These are phyloP conservation scores for Neurospora sp. DNA, from an alignment of 495 filamentous ascomycete species.

Conservation along the genomic window DNA sequence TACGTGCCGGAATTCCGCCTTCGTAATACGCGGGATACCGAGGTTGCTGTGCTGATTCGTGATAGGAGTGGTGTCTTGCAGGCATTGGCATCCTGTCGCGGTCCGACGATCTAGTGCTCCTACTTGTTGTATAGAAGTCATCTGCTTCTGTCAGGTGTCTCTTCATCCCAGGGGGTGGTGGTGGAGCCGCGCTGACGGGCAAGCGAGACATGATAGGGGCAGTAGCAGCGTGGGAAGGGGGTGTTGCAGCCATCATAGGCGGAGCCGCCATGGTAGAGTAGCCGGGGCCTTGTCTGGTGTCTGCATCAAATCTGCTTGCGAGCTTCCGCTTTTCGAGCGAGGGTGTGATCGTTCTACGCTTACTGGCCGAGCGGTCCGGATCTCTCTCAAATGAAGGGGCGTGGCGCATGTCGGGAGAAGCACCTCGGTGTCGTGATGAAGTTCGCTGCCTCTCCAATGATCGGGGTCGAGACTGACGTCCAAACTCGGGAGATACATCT, in stretches of 20 bases:
- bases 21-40: background rate
- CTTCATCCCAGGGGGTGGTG: background rate
- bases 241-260: slow-evolving; percentile 11
- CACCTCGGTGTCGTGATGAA: slow-evolving; percentile 1
- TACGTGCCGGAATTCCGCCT: slow-evolving; percentile 8
- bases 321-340: slow-evolving; percentile 5
- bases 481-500: background rate
- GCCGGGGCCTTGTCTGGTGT: slow-evolving; percentile 14
- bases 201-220: background rate
- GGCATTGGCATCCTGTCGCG: slow-evolving; percentile 4
- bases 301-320: slow-evolving; percentile 35
- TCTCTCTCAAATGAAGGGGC: slow-evolving; percentile 33
- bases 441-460: slow-evolving; percentile 7
- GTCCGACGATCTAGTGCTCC: background rate
- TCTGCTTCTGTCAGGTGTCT: background rate
- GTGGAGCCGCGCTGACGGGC: background rate
- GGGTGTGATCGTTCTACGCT: background rate
- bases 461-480: background rate
- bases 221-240: slow-evolving; percentile 15
- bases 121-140: background rate
- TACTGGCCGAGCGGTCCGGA: background rate
- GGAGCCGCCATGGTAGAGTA: slow-evolving; percentile 6
- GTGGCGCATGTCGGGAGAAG: slow-evolving; percentile 10
- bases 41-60: slow-evolving; percentile 1
- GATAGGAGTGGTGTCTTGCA: background rate